These are phyloP conservation scores for Verbascum thapsus DNA, from an alignment of 257 asterid genomes.

Conservation along the genomic window DNA sequence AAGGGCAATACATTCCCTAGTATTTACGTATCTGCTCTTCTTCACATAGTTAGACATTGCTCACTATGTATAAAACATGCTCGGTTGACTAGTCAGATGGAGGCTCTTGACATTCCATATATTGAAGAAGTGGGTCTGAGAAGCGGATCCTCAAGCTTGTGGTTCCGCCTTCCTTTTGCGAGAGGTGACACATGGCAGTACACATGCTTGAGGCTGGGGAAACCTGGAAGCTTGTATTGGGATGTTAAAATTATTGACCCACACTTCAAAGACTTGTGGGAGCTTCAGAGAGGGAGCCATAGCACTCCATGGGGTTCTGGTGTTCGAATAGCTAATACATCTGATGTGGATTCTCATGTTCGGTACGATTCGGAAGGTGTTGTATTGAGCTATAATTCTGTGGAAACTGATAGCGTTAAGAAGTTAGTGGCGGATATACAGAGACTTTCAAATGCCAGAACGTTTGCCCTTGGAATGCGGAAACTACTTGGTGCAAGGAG, in stretches of 20 bases:
- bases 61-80: slow-evolving; percentile 96
- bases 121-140: slow-evolving; percentile 95
- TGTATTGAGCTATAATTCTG: slow-evolving; percentile 82
- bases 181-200: slow-evolving; percentile 84
- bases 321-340: slow-evolving; percentile 91
- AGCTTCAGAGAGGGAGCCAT: slow-evolving; percentile 89
- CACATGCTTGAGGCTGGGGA: slow-evolving; percentile 90
- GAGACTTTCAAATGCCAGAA: slow-evolving; percentile 91
- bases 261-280: slow-evolving; percentile 87
- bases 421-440: slow-evolving; percentile 88
- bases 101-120: slow-evolving; percentile 83
- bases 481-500: slow-evolving; percentile 85
- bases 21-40: slow-evolving; percentile 75
- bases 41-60: slow-evolving; percentile 92
- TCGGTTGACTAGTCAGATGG: slow-evolving; percentile 95
- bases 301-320: slow-evolving; percentile 90
- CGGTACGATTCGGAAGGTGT: slow-evolving; percentile 96
- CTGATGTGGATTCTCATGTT: slow-evolving; percentile 96
- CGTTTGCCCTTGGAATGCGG: slow-evolving; percentile 86
- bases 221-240: slow-evolving; percentile 99
- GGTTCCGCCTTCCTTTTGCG: slow-evolving; percentile 95
- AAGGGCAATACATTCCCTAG: slow-evolving; percentile 85
- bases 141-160: slow-evolving; percentile 85
- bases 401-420: slow-evolving; percentile 90
- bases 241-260: slow-evolving; percentile 92